phyloP scores from a whole-genome alignment of 768 basidiomycete species.

The Daedaleopsis nitida region DNA sequence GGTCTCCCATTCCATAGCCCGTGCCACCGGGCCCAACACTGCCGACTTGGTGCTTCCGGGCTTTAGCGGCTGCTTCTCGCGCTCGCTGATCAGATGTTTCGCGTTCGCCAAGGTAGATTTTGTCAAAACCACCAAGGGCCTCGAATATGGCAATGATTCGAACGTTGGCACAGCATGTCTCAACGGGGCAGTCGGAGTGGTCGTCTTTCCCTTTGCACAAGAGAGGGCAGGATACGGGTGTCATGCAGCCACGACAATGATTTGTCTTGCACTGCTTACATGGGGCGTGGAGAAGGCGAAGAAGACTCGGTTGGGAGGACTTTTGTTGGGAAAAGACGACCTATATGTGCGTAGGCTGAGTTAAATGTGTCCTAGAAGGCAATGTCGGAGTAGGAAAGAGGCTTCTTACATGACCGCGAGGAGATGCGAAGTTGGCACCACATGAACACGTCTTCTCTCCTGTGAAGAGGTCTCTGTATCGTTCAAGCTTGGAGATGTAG shows the following conservation, averaged over 20 bases:
- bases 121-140: constrained; percentile 50
- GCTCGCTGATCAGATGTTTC: constrained; percentile 43
- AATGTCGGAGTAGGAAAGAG: not conserved
- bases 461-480: constrained; percentile 40
- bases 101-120: constrained; percentile 45
- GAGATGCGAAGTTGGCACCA: constrained; percentile 36
- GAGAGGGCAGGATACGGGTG: constrained; percentile 37
- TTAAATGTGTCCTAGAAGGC: not conserved
- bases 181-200: constrained; percentile 35
- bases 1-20: constrained; percentile 42
- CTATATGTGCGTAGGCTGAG: constrained; percentile 14
- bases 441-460: constrained; percentile 42
- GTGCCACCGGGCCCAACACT: constrained; percentile 56
- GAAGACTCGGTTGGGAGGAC: constrained; percentile 26
- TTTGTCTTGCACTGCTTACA: constrained; percentile 46
- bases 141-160: constrained; percentile 57
- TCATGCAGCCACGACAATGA: constrained; percentile 54
- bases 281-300: constrained; percentile 43
- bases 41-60: constrained; percentile 15
- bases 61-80: constrained; percentile 30
- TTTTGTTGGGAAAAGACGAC: constrained; percentile 28
- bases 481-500: constrained; percentile 36
- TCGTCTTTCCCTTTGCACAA: constrained; percentile 46
- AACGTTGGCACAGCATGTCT: constrained; percentile 46
- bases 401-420: constrained; percentile 45